phyloP scores from a whole-genome alignment of 1,284 basidiomycete genomes.

The Ceraceosorus bombacis region DNA sequence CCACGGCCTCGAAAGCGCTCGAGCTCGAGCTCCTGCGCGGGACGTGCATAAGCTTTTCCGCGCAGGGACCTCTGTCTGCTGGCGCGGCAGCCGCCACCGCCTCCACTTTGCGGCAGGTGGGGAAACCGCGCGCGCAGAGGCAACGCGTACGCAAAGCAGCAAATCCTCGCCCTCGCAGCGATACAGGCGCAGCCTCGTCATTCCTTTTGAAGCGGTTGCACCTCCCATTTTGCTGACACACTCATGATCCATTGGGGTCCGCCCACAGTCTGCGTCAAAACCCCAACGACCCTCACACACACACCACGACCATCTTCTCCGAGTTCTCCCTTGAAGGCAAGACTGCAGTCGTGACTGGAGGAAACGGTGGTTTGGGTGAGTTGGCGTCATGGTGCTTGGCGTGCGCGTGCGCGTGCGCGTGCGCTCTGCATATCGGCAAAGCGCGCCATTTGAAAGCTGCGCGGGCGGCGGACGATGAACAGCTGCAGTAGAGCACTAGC shows the following conservation, averaged over 20 bases:
- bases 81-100: too few species aligned
- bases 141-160: too few species aligned
- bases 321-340: conserved; percentile 69
- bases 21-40: neutral
- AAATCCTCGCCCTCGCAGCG: too few species aligned
- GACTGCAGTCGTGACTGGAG: conserved; percentile 59
- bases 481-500: too few species aligned
- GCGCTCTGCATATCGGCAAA: too few species aligned
- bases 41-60: too few species aligned
- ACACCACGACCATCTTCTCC: conserved; percentile 55
- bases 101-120: too few species aligned
- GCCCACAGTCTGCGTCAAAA: conserved; percentile 25
- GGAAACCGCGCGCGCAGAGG: too few species aligned
- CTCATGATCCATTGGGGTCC: neutral
- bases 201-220: neutral
- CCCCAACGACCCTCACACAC: conserved; percentile 33
- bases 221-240: neutral
- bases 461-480: too few species aligned
- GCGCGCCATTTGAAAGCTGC: too few species aligned
- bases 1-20: neutral
- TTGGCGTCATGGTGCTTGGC: neutral
- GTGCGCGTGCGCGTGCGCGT: too few species aligned
- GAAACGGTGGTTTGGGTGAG: conserved; percentile 65
- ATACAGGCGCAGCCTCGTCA: neutral
- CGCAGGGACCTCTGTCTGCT: too few species aligned